Evolutionary conservation across 345 rosid genomes (phyloP).

Genomic region (Hypericum perforatum): DNA sequence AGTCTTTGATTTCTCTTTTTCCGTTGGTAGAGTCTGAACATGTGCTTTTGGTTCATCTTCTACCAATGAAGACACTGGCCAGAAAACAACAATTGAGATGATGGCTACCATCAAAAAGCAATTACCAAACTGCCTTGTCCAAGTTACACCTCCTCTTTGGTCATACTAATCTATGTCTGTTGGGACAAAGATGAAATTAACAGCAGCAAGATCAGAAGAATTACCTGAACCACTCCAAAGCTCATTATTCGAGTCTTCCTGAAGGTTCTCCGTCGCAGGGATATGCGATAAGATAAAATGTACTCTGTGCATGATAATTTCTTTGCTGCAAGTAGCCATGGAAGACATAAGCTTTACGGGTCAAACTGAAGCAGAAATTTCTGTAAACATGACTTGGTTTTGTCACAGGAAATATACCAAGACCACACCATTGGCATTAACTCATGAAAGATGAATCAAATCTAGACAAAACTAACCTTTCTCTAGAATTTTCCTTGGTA

Average conservation of each 20-base stretch:
- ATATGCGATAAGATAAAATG: slow-evolving; percentile 45
- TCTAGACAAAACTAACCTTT: slow-evolving; percentile 36
- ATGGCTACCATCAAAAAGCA: no score
- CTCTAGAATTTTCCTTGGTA: slow-evolving; percentile 21
- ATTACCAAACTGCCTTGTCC: no score
- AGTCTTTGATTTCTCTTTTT: slow-evolving; percentile 28
- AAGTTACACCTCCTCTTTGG: no score
- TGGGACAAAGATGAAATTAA: background rate
- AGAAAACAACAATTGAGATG: slow-evolving; percentile 4
- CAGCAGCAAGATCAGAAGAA: slow-evolving; percentile 3
- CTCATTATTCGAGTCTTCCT: slow-evolving; percentile 35
- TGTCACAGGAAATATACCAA: no score
- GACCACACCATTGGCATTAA: no score
- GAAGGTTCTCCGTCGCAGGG: slow-evolving; percentile 37
- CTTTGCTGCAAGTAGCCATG: slow-evolving; percentile 32
- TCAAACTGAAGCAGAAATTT: background rate
- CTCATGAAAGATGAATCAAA: background rate
- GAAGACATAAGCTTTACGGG: background rate
- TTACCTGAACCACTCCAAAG: slow-evolving; percentile 91
- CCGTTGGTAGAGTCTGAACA: slow-evolving; percentile 15
- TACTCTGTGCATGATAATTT: slow-evolving; percentile 37
- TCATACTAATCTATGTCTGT: no score
- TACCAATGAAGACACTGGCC: slow-evolving; percentile 17
- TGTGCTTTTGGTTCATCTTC: slow-evolving; percentile 14
- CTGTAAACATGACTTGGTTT: no score